Evolutionary conservation across 306 rosid species (phyloP).

Genomic region (Vigna trinervia): DNA sequence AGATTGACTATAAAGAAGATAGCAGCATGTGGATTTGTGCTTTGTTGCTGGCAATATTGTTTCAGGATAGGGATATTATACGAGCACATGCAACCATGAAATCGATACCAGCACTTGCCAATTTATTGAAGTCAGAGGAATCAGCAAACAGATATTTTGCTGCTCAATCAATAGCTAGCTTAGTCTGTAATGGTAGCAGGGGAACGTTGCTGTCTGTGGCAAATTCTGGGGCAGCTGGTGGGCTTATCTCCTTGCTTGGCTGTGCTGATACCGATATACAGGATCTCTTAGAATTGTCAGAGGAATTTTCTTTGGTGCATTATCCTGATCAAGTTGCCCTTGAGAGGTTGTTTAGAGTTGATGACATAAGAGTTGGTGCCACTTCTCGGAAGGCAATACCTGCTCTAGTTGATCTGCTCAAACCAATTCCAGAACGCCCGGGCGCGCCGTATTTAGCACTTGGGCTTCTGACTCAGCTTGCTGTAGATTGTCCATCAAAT

Average conservation of each 20-base stretch:
- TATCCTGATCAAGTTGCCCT: constrained; percentile 96
- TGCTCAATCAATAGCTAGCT: constrained; percentile 92
- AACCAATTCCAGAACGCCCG: constrained; percentile 99
- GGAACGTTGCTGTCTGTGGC: constrained; percentile 97
- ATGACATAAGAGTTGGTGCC: constrained; percentile 97
- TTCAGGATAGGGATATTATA: constrained; percentile 95
- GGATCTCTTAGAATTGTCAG: constrained; percentile 88
- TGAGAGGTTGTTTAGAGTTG: constrained; percentile 96
- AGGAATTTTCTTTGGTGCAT: constrained; percentile 80
- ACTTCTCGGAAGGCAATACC: constrained; percentile 98
- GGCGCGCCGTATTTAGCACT: constrained; percentile 97
- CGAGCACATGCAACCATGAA: constrained; percentile 95
- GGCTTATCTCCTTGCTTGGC: constrained; percentile 92
- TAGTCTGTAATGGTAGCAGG: constrained; percentile 99
- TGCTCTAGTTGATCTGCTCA: constrained; percentile 94
- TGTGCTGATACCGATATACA: constrained; percentile 89
- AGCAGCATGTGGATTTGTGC: constrained; percentile 93
- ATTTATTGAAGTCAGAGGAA: constrained; percentile 90
- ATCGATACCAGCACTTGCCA: constrained; percentile 85
- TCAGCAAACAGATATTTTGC: constrained; percentile 87
- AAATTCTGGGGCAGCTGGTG: constrained; percentile 93
- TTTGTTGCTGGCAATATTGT: constrained; percentile 82
- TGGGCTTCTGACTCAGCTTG: constrained; percentile 85
- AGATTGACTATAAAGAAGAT: constrained; percentile 92
- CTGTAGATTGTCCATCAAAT: constrained; percentile 88